These are phyloP conservation scores for Colletotrichum nymphaeae DNA, from an alignment of 2,329 filamentous ascomycete species.

Conservation along the genomic window DNA sequence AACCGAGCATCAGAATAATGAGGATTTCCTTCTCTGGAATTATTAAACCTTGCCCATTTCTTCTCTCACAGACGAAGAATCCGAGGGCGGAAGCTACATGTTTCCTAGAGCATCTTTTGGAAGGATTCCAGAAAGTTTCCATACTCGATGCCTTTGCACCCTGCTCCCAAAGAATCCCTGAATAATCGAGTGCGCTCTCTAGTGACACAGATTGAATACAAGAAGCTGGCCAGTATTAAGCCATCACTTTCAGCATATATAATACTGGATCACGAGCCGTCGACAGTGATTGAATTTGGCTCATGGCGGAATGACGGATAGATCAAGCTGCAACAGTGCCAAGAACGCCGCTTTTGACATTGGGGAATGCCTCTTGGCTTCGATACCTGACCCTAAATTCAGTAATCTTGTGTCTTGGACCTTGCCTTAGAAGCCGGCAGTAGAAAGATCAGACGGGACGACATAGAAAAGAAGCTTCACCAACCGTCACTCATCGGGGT, in stretches of 20 bases:
- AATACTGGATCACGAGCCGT: neutral
- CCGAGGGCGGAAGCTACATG: neutral
- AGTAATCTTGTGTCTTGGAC: neutral
- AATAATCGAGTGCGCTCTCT: neutral
- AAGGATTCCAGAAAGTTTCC: neutral
- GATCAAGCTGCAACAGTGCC: neutral
- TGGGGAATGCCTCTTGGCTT: neutral
- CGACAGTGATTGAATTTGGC: neutral
- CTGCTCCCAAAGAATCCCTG: neutral
- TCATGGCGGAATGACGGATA: neutral
- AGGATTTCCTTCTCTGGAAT: neutral
- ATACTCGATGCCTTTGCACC: neutral
- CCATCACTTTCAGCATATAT: neutral
- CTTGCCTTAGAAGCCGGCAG: neutral
- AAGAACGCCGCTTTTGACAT: neutral
- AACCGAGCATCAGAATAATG: neutral
- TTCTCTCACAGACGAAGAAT: neutral
- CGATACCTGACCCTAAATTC: neutral
- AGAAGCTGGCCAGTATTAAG: no score
- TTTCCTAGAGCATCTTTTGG: neutral
- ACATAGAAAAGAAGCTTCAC: neutral
- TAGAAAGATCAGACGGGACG: neutral
- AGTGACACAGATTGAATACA: neutral
- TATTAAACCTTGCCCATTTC: neutral
- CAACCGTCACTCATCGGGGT: neutral